A percentile compares a stretch with the other conserved stretches of the same genome.
Evolutionary conservation across 2,329 filamentous ascomycete species (phyloP).

Genomic region (Ceratocystis lukuohia): DNA sequence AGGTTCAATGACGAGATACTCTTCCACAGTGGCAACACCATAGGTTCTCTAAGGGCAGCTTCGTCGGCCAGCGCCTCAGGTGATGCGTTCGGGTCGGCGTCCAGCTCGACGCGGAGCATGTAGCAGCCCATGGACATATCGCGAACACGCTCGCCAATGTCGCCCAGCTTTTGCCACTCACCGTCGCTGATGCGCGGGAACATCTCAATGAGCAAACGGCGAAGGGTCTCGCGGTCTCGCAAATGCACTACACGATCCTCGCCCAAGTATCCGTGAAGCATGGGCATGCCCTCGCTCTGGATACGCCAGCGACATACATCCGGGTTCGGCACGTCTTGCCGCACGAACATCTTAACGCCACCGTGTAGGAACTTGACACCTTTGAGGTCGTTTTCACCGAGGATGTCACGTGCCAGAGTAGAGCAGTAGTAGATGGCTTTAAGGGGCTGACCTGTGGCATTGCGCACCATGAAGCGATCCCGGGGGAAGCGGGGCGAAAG

Average conservation of each 20-base stretch:
- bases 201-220: conserved; percentile 81
- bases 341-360: conserved; percentile 98
- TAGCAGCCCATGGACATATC: conserved; percentile 84
- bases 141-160: conserved; percentile 72
- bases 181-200: conserved; percentile 76
- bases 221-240: conserved; percentile 64
- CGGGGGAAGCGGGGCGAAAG: conserved; percentile 73
- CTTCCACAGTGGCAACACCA: conserved; percentile 89
- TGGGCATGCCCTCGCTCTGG: conserved; percentile 83
- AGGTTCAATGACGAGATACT: conserved; percentile 84
- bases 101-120: conserved; percentile 70
- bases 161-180: conserved; percentile 62
- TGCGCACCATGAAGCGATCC: conserved; percentile 91
- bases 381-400: conserved; percentile 74
- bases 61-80: conserved; percentile 15
- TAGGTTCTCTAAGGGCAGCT: conserved; percentile 52
- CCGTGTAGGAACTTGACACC: conserved; percentile 94
- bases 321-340: conserved; percentile 78
- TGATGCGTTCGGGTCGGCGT: conserved; percentile 35
- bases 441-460: conserved; percentile 71
- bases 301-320: conserved; percentile 90
- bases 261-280: conserved; percentile 82
- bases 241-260: conserved; percentile 61
- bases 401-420: conserved; percentile 67
- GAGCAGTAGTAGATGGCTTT: conserved; percentile 97